Evolutionary conservation across 2,329 filamentous ascomycete species (phyloP).

Genomic region (Neonectria faginata): DNA sequence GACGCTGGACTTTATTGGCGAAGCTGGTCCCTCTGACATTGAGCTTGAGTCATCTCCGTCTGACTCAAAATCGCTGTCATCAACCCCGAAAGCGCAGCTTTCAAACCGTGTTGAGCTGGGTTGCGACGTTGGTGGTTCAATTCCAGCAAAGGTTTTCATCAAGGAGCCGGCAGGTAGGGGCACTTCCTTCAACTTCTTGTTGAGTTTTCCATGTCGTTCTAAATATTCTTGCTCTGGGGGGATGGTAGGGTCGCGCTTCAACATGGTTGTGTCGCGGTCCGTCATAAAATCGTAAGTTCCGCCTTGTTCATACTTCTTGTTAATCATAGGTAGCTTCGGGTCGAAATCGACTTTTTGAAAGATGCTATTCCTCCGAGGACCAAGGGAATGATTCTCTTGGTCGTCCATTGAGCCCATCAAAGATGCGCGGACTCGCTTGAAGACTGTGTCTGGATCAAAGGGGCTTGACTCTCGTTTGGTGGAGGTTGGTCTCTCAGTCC

Average conservation of each 20-base stretch:
- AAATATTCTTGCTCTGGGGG: constrained; percentile 63
- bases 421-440: constrained; percentile 67
- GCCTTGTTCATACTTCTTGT: constrained; percentile 69
- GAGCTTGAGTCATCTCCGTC: constrained; percentile 67
- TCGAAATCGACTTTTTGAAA: constrained; percentile 69
- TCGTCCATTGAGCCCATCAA: constrained; percentile 45
- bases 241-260: constrained; percentile 47
- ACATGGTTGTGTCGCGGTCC: constrained; percentile 47
- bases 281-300: constrained; percentile 63
- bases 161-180: constrained; percentile 40
- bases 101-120: constrained; percentile 56
- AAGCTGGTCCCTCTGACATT: constrained; percentile 61
- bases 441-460: constrained; percentile 69
- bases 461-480: constrained; percentile 67
- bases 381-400: constrained; percentile 36
- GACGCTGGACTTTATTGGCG: constrained; percentile 62
- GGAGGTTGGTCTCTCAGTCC: constrained; percentile 47
- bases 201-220: constrained; percentile 59
- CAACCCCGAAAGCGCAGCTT: constrained; percentile 55
- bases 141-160: constrained; percentile 43
- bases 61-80: constrained; percentile 64
- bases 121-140: constrained; percentile 42
- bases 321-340: constrained; percentile 63
- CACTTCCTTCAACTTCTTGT: constrained; percentile 49
- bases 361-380: constrained; percentile 57